Evolutionary conservation across 805 yeast species (phyloP).

Genomic region (Osmozyma mogii): DNA sequence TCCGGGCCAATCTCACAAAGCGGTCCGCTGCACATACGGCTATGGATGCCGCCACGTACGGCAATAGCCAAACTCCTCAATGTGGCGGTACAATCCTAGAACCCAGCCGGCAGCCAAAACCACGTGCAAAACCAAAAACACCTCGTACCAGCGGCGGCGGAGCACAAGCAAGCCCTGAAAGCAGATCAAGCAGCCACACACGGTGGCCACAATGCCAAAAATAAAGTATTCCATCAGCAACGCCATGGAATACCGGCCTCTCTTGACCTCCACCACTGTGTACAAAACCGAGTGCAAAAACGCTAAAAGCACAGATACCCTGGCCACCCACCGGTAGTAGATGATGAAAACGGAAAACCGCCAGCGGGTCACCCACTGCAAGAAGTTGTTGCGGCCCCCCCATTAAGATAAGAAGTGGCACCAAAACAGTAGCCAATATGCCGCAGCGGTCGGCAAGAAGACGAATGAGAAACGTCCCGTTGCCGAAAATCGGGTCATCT

Average conservation of each 20-base stretch:
- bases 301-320: constrained; percentile 9
- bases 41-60: constrained; percentile 4
- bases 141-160: constrained; percentile 16
- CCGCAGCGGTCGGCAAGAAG: constrained; percentile 12
- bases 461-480: constrained; percentile 4
- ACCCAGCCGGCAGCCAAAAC: constrained; percentile 15
- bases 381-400: constrained; percentile 14
- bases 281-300: constrained; percentile 8
- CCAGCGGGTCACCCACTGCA: constrained; percentile 12
- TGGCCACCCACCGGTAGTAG: constrained; percentile 11
- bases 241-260: constrained; percentile 3
- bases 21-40: neutral
- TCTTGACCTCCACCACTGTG: constrained; percentile 2
- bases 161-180: constrained; percentile 12
- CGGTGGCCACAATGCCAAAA: constrained; percentile 8
- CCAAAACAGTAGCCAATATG: constrained; percentile 4
- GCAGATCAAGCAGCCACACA: constrained; percentile 7
- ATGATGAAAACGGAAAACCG: constrained; percentile 9
- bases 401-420: constrained; percentile 10
- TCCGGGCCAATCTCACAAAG: neutral
- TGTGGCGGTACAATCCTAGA: constrained; percentile 9
- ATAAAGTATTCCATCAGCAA: constrained; percentile 5
- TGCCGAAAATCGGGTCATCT: constrained; percentile 4
- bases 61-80: constrained; percentile 14
- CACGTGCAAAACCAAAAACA: constrained; percentile 17